These are phyloP conservation scores for Mallotus repandus DNA, from an alignment of 441 rosid genomes.

Conservation along the genomic window DNA sequence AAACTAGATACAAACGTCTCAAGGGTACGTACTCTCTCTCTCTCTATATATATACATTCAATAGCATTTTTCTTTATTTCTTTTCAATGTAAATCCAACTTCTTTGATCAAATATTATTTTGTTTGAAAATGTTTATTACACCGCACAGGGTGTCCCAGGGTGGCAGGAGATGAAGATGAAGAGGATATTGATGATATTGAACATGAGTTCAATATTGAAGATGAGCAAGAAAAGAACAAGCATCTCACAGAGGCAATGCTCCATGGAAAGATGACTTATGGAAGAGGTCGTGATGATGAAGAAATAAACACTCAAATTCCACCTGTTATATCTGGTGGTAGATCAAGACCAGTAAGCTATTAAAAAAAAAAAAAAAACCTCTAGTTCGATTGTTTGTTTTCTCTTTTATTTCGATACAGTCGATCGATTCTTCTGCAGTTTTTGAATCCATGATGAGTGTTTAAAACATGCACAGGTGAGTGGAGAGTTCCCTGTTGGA, in stretches of 20 bases:
- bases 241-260: conserved; percentile 80
- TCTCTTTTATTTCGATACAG: too few relatives aligned
- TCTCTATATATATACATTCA: background rate
- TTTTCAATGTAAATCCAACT: background rate
- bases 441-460: background rate
- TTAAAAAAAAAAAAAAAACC: too few relatives aligned
- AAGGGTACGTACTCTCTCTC: conserved; percentile 42
- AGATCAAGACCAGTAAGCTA: conserved; percentile 73
- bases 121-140: conserved; percentile 2
- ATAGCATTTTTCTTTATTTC: background rate
- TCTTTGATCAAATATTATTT: too few relatives aligned
- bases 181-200: conserved; percentile 95
- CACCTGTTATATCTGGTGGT: conserved; percentile 65
- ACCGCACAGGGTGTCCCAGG: conserved; percentile 67
- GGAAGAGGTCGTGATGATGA: conserved; percentile 98
- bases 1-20: conserved; percentile 94
- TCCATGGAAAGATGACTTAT: conserved; percentile 92
- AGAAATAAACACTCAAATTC: conserved; percentile 57
- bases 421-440: too few relatives aligned
- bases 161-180: conserved; percentile 98
- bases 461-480: conserved; percentile 41
- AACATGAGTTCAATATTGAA: conserved; percentile 88
- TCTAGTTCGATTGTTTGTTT: too few relatives aligned
- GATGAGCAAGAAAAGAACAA: conserved; percentile 65
- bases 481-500: conserved; percentile 82